Evolutionary conservation across 2,329 filamentous ascomycete genomes (phyloP), one percentile per base, ranked within the genome.

Genomic region (Diplodia seriata): DNA sequence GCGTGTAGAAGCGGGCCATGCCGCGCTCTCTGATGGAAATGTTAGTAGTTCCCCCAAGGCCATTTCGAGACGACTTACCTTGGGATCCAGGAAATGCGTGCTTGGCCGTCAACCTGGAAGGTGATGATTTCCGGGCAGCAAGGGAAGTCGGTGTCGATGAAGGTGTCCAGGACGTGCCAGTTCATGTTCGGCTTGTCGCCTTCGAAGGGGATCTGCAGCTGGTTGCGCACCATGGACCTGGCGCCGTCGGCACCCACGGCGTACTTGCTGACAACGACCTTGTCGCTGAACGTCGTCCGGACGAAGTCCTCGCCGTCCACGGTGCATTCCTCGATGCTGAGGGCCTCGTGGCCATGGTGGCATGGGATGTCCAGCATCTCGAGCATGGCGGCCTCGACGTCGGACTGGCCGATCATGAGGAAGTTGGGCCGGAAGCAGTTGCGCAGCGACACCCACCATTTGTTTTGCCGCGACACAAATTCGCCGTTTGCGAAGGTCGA

Each of bases 111-210:
- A 8, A 82, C 73, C 71, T 84, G 78, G 55, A 84, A 83, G 0
- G 82, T 84, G 50, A 85, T 81, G 49, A 84, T 85, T 66, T 85
- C 83, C 0, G 79, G 74, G 43, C 81, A 83, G 0, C 76, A 69
- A 0, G 82, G 82, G 53, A 84, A 84, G 20, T 83, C 81, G 0
- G 82, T 84, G n/a, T 84, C 81, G 18, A 84, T 78, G 51, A 83
- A 84, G 1, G 79, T 81, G 66, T 84, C 82, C 2, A 85, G 73
- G 3, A 84, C 83, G 0, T 82, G 79, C 83, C 83, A 84, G 1
- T 81, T 73, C 83, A 85, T 84, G 68, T 83, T 82, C 0, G 83
- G 83, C 68, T 84, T 84, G 0, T 80, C 81, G 0, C 83, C 83
- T 0, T 78, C 76, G 67, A 84, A 84, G 26, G 69, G 73, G 36